Percentiles rank a stretch among this genome's conserved stretches.
Evolutionary conservation across 129 eudicot genomes (phyloP).

Genomic region (Dittrichia graveolens): DNA sequence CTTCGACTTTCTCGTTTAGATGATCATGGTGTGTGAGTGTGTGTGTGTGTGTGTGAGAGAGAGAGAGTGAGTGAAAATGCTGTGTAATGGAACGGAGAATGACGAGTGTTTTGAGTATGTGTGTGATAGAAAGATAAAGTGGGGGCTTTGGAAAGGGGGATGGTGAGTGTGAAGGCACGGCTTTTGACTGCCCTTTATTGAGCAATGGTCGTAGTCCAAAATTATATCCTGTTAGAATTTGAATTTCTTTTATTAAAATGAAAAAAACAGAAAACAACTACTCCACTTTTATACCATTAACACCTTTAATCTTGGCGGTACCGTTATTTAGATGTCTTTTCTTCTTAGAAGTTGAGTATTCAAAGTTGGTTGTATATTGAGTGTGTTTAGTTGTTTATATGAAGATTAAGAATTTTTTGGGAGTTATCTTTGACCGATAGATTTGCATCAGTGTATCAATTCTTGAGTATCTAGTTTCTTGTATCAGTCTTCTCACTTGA

Average conservation of each 20-base stretch:
- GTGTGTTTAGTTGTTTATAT: too few species aligned
- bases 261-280: neutral
- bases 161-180: conserved; percentile 46
- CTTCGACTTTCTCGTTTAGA: conserved; percentile 38
- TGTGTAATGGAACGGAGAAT: conserved; percentile 20
- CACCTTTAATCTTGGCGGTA: too few species aligned
- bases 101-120: conserved; percentile 21
- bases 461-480: too few species aligned
- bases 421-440: too few species aligned
- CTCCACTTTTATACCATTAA: neutral
- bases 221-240: neutral
- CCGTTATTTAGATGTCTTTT: too few species aligned
- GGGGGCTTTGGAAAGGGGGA: conserved; percentile 45
- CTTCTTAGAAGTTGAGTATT: too few species aligned
- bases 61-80: conserved; percentile 4
- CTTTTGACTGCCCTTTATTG: conserved; percentile 46
- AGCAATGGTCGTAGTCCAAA: conserved; percentile 37
- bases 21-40: conserved; percentile 21
- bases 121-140: conserved; percentile 33
- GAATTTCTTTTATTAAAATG: too few species aligned
- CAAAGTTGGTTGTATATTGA: too few species aligned
- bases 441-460: too few species aligned
- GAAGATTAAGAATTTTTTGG: too few species aligned
- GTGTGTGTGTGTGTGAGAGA: neutral
- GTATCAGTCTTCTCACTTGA: too few species aligned